These are phyloP conservation scores for Cladorrhinum samala DNA, from an alignment of 495 filamentous ascomycete genomes.

Conservation along the genomic window DNA sequence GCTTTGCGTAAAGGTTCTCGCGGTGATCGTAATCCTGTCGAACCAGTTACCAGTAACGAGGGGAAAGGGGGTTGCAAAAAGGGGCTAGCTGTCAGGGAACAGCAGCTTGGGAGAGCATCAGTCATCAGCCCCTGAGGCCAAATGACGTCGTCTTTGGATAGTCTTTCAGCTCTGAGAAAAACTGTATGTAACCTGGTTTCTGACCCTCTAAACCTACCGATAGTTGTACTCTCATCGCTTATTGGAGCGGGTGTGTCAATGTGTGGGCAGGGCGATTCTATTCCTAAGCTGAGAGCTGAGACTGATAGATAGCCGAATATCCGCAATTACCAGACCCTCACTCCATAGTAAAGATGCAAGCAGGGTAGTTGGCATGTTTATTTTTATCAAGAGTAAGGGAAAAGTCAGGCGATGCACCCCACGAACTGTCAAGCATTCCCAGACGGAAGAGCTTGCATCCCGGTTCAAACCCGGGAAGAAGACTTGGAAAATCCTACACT, in stretches of 20 bases:
- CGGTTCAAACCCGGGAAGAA: neutral
- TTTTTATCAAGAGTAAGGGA: conserved; percentile 13
- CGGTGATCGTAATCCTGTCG: neutral
- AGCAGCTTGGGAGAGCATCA: conserved; percentile 1
- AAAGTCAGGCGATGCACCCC: neutral
- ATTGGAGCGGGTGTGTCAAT: neutral
- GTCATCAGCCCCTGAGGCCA: neutral
- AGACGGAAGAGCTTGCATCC: neutral
- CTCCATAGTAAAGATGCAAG: neutral
- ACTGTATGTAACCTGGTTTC: too few relatives aligned
- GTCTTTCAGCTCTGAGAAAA: neutral
- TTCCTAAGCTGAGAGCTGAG: too few relatives aligned
- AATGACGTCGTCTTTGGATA: neutral
- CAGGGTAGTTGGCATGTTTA: neutral
- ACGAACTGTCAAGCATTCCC: neutral
- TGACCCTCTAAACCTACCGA: too few relatives aligned
- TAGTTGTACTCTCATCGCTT: neutral
- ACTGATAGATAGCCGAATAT: too few relatives aligned
- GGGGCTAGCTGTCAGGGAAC: neutral
- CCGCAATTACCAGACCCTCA: neutral
- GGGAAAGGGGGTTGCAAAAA: conserved; percentile 1
- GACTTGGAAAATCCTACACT: neutral
- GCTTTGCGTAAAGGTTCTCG: neutral
- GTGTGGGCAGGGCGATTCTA: too few relatives aligned
- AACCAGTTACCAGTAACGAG: conserved; percentile 2